Conservation (phyloP, 176 grass and related monocot species). For the Carex parvula region DNA sequence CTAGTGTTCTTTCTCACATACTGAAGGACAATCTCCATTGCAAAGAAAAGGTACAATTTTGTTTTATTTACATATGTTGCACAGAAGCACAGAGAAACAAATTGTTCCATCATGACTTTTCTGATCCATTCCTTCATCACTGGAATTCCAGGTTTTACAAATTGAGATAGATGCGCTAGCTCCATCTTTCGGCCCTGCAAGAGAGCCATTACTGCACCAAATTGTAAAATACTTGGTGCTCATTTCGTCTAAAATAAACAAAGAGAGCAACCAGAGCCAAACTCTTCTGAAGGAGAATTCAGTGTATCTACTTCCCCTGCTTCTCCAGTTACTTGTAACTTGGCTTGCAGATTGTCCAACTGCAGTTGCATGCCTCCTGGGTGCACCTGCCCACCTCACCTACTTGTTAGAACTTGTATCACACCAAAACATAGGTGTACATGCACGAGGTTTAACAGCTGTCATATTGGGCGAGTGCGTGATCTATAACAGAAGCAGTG, state of each 20-base stretch:
- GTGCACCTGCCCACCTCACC: slow-evolving; percentile 63
- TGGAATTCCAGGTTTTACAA: slow-evolving; percentile 61
- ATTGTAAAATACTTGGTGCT: slow-evolving; percentile 80
- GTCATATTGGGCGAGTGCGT: slow-evolving; percentile 79
- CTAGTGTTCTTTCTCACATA: slow-evolving; percentile 87
- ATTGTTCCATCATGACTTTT: slow-evolving; percentile 9
- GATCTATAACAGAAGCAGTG: slow-evolving; percentile 64
- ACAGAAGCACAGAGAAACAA: not conserved
- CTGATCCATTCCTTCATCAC: not conserved
- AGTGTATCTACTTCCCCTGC: slow-evolving; percentile 56
- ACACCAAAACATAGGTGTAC: slow-evolving; percentile 52
- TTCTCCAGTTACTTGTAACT: slow-evolving; percentile 68
- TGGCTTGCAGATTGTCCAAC: slow-evolving; percentile 86
- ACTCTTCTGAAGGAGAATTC: slow-evolving; percentile 34
- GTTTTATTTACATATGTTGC: slow-evolving; percentile 26
- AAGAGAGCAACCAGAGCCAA: slow-evolving; percentile 49
- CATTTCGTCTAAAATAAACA: slow-evolving; percentile 50
- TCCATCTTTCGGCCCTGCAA: slow-evolving; percentile 59
- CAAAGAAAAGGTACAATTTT: slow-evolving; percentile 78
- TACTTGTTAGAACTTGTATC: slow-evolving; percentile 81
- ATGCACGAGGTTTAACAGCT: slow-evolving; percentile 80
- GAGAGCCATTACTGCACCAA: slow-evolving; percentile 66
- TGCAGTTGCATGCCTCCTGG: slow-evolving; percentile 76
- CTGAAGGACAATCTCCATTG: slow-evolving; percentile 90
- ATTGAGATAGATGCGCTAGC: slow-evolving; percentile 69